A percentile compares a stretch with the other conserved stretches of the same genome.
These are phyloP conservation scores for Neurospora sublineolata DNA, from an alignment of 495 filamentous ascomycete species.

Conservation along the genomic window DNA sequence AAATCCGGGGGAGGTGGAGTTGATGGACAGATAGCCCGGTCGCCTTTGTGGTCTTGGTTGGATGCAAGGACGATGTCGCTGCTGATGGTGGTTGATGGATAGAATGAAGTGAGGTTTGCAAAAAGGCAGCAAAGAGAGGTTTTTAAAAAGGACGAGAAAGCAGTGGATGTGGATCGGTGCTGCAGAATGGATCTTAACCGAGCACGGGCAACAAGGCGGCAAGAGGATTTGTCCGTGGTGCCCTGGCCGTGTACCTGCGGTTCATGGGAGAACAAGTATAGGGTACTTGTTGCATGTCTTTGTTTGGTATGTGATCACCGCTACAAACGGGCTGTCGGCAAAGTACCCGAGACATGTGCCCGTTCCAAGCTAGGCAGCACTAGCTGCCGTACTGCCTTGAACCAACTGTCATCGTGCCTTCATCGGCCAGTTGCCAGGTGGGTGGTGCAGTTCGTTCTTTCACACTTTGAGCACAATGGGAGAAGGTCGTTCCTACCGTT, in stretches of 20 bases:
- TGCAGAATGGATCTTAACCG: background rate
- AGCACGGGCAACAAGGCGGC: background rate
- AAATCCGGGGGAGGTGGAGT: background rate
- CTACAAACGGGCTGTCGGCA: background rate
- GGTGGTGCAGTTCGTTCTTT: background rate
- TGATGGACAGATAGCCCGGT: background rate
- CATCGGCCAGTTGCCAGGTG: background rate
- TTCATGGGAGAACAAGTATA: background rate
- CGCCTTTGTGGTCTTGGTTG: background rate
- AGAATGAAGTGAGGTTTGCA: background rate
- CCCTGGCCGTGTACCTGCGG: background rate
- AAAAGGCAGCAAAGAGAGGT: background rate
- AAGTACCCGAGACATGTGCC: background rate
- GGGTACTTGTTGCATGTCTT: background rate
- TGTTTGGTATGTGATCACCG: background rate
- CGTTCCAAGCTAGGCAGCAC: background rate
- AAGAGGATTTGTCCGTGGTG: background rate
- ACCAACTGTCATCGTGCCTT: background rate
- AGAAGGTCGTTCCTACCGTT: background rate
- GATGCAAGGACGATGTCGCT: background rate
- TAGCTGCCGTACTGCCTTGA: background rate
- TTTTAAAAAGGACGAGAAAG: background rate
- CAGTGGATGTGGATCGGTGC: background rate
- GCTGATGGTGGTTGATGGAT: background rate
- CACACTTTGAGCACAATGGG: background rate